A percentile compares a stretch with the other conserved stretches of the same genome.
Evolutionary conservation across 352 stramenopile species (phyloP).

Genomic region (Aphanomyces invadans): DNA sequence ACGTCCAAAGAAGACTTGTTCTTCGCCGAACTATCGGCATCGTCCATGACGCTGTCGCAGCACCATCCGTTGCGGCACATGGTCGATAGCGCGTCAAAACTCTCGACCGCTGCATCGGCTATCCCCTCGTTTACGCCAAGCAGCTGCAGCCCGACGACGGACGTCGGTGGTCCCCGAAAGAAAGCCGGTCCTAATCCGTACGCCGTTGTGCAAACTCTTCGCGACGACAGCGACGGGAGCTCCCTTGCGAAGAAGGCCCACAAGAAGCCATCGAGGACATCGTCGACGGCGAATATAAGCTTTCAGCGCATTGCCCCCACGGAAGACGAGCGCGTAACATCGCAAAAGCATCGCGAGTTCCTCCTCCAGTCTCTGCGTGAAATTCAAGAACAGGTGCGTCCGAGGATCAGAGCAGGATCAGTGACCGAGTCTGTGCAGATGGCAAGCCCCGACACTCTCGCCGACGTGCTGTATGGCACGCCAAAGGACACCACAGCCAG

Average conservation of each 20-base stretch:
- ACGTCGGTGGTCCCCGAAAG: too few species aligned
- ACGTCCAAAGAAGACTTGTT: conserved; percentile 42
- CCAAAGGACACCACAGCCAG: too few species aligned
- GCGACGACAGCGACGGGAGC: background rate
- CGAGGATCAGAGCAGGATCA: too few species aligned
- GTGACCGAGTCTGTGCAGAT: background rate
- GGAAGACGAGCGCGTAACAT: conserved; percentile 17
- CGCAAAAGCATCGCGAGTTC: conserved; percentile 21
- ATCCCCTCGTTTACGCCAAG: conserved; percentile 34
- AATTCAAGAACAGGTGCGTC: conserved; percentile 15
- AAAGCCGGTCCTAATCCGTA: conserved; percentile 43
- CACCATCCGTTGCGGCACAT: conserved; percentile 65
- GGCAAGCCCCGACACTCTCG: background rate
- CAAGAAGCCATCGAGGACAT: background rate
- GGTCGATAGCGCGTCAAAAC: conserved; percentile 45
- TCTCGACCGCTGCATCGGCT: conserved; percentile 24
- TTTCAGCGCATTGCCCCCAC: conserved; percentile 13
- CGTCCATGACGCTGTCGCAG: conserved; percentile 31
- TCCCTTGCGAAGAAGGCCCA: conserved; percentile 14
- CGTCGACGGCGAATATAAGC: background rate
- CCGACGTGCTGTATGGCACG: background rate
- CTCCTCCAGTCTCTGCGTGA: conserved; percentile 18
- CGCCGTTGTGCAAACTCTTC: conserved; percentile 41
- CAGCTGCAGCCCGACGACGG: too few species aligned
- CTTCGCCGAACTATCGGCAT: conserved; percentile 62